phyloP scores from a whole-genome alignment of 2,329 filamentous ascomycete species.

The Alternaria viburni region DNA sequence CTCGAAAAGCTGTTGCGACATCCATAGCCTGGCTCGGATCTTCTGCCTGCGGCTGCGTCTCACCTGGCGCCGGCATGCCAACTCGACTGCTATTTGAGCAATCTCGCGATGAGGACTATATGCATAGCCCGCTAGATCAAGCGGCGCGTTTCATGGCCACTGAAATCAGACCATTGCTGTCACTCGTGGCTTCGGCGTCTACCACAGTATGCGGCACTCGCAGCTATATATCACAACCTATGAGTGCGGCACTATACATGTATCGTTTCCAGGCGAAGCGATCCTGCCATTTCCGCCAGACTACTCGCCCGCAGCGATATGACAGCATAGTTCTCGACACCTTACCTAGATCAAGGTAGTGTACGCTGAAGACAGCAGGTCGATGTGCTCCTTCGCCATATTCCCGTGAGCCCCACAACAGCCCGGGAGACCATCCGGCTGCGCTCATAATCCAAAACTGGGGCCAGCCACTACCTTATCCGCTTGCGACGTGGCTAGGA shows the following conservation, averaged over 20 bases:
- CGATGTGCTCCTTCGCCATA: slow-evolving; percentile 8
- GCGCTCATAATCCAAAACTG: slow-evolving; percentile 7
- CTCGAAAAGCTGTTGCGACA: not conserved
- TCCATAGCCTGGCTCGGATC: not conserved
- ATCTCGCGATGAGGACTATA: not conserved
- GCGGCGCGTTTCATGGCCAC: slow-evolving; percentile 5
- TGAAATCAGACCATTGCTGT: not conserved
- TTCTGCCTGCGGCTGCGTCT: not conserved
- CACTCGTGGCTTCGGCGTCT: not conserved
- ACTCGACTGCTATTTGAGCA: not conserved
- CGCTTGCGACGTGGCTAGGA: slow-evolving; percentile 14
- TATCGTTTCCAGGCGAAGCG: not conserved
- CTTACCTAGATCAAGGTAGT: not conserved
- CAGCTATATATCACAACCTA: slow-evolving; percentile 1
- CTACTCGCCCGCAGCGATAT: slow-evolving; percentile 3
- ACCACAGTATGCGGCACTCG: not conserved
- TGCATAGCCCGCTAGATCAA: not conserved
- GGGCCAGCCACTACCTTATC: slow-evolving; percentile 12
- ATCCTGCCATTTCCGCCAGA: slow-evolving; percentile 9
- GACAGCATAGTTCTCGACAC: not conserved
- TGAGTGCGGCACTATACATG: not conserved
- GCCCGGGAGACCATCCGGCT: slow-evolving; percentile 16
- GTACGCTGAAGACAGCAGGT: slow-evolving; percentile 7
- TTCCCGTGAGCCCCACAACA: slow-evolving; percentile 18
- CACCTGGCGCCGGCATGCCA: not conserved